Base-by-base conservation (phyloP, 2,329 filamentous ascomycete genomes). In the Arthrobotrys entomopaga region DNA sequence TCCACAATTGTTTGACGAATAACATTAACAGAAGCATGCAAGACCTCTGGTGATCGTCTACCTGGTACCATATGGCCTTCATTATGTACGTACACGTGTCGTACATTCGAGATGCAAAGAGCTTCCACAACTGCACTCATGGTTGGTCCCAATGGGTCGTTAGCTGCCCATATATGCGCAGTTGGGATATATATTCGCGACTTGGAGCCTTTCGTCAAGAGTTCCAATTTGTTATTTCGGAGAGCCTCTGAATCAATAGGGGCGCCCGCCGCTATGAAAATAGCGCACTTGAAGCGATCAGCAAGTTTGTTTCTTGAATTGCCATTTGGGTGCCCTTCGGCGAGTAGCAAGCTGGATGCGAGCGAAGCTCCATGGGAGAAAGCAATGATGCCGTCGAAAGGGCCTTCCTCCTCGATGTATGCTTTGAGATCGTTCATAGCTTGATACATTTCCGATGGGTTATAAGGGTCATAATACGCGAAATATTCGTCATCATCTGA, bases 1-100 rank as follows among this genome's bases (percentile, higher is more conserved):
- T 79, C 61, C 54, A 77, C 56, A 11, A 66, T 22, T 13, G 64
- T 52, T 8, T 53, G 53, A 5, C 54, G 54, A 10, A 66, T 53
- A 1, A 22, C 26, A n/a, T 60, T 53, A 10, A 67, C 22, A 8
- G 64, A 34, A 22, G 16, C 26, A 11, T 20, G 54, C 15, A 67
- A 20, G 3, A 38, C 34, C 38, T 67, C 64, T 1, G 54, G 64
- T 7, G 64, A 60, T 38, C 64, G 53, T 48, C 42, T 60, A 4
- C 46, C 38, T 11, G 64, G 64, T 10, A 67, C 48, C 7, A 26
- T 60, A 29, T 60, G 64, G 3, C 64, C 64, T 24, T 60, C 64
- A 34, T 48, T 54, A 48, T 67, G 64, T 16, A 60, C 24, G 40
- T 42, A 38, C 16, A n/a, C 43, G 6, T 67, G 56, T 4, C 56